Conservation (phyloP, 768 basidiomycete genomes). For the Tricholoma saponaceum region DNA sequence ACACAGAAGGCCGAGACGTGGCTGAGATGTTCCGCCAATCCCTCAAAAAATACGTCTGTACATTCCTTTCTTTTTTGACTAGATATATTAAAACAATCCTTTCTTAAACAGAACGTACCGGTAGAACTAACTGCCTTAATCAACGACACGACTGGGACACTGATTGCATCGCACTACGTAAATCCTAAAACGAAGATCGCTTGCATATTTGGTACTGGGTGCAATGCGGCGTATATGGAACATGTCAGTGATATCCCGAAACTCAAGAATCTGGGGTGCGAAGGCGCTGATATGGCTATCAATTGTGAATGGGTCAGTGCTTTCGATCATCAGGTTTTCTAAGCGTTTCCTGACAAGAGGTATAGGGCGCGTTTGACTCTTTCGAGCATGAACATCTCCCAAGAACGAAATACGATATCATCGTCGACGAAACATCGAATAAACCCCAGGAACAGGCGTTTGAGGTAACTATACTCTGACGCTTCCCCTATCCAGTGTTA, state of each 20-base stretch:
- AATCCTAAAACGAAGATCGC: conserved; percentile 89
- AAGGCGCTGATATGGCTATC: conserved; percentile 79
- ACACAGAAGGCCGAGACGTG: conserved; percentile 91
- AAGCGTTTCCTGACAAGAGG: background rate
- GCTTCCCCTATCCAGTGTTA: background rate
- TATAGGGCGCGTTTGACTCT: conserved; percentile 94
- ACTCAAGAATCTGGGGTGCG: conserved; percentile 70
- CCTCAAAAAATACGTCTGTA: conserved; percentile 69
- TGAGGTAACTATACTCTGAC: conserved; percentile 53
- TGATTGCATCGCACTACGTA: conserved; percentile 96
- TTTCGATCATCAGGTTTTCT: background rate
- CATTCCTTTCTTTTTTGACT: background rate
- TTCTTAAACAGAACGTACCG: conserved; percentile 66
- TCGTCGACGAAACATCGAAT: conserved; percentile 91
- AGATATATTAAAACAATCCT: conserved; percentile 3
- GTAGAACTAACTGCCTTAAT: conserved; percentile 83
- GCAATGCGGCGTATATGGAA: conserved; percentile 99
- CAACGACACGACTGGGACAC: conserved; percentile 97
- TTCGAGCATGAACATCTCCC: conserved; percentile 93
- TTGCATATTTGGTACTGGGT: conserved; percentile 96
- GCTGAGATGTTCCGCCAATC: conserved; percentile 89
- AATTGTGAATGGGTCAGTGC: conserved; percentile 91
- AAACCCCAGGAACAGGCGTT: conserved; percentile 96
- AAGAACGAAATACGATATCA: conserved; percentile 89
- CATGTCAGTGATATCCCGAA: conserved; percentile 82